Evolutionary conservation across 441 rosid species (phyloP).

Genomic region (Gossypium schwendimanii): DNA sequence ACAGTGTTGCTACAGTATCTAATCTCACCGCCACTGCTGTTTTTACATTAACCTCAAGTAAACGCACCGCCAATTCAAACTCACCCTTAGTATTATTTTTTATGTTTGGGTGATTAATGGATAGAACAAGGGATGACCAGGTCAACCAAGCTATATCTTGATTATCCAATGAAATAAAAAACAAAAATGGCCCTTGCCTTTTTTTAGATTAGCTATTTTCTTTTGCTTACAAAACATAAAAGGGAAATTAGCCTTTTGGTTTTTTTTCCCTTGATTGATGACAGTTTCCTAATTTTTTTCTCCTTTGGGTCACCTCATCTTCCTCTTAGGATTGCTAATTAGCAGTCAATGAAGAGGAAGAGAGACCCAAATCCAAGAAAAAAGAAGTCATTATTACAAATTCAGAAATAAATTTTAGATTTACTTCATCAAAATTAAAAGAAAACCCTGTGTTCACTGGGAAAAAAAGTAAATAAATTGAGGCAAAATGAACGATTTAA

Average conservation of each 20-base stretch:
- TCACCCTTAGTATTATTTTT: no score
- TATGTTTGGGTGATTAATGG: neutral
- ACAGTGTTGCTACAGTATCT: no score
- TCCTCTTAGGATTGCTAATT: slow-evolving; percentile 19
- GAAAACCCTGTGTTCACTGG: no score
- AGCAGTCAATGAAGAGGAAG: slow-evolving; percentile 20
- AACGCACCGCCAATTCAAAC: no score
- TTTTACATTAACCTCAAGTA: no score
- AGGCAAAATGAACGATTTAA: slow-evolving; percentile 70
- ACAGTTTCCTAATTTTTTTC: neutral
- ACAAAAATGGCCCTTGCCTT: neutral
- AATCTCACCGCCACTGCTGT: no score
- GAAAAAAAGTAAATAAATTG: neutral
- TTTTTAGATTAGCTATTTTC: slow-evolving; percentile 16
- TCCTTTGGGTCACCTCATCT: slow-evolving; percentile 19
- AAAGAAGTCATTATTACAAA: neutral
- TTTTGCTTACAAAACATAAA: slow-evolving; percentile 8
- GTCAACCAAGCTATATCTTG: slow-evolving; percentile 20
- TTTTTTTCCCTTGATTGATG: slow-evolving; percentile 7
- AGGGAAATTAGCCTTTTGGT: neutral
- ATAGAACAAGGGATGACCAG: slow-evolving; percentile 13
- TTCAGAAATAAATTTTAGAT: neutral
- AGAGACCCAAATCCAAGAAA: neutral
- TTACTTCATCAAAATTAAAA: no score
- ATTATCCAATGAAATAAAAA: neutral